Evolutionary conservation across 352 stramenopile species (phyloP).

Genomic region (Globisporangium polare): DNA sequence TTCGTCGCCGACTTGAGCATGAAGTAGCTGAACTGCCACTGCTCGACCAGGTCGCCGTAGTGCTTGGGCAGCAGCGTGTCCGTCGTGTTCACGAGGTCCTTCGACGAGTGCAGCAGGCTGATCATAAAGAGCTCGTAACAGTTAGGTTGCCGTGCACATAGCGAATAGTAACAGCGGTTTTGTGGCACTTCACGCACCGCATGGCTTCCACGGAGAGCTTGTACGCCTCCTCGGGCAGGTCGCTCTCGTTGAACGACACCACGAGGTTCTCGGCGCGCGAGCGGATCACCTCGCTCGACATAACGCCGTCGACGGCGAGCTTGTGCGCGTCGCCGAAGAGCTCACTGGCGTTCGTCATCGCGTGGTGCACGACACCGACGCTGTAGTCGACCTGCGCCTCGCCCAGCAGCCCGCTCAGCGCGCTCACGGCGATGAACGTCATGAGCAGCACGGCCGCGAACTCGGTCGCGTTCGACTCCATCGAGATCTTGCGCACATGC

Average conservation of each 20-base stretch:
- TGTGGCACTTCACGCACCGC: conserved; percentile 28
- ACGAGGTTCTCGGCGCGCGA: conserved; percentile 53
- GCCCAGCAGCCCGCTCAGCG: conserved; percentile 62
- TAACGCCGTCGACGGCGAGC: conserved; percentile 26
- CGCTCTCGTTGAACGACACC: conserved; percentile 65
- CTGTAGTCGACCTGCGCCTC: conserved; percentile 84
- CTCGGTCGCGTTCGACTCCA: conserved; percentile 54
- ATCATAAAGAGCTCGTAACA: background rate
- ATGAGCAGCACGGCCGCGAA: conserved; percentile 69
- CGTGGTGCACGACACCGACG: conserved; percentile 59
- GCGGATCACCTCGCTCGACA: conserved; percentile 38
- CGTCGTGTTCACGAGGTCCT: conserved; percentile 52
- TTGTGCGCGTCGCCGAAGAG: conserved; percentile 42
- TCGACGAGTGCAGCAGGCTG: conserved; percentile 53
- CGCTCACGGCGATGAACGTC: conserved; percentile 68
- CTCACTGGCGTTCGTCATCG: conserved; percentile 68
- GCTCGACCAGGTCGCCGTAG: conserved; percentile 42
- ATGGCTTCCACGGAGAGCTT: conserved; percentile 61
- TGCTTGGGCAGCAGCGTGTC: conserved; percentile 49
- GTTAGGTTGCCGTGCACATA: background rate
- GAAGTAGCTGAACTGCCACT: conserved; percentile 78
- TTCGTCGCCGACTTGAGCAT: conserved; percentile 81
- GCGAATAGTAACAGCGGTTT: background rate
- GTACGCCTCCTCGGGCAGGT: conserved; percentile 59
- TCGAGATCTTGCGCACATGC: conserved; percentile 33